phyloP scores from a whole-genome alignment of 192 early-diverging fungal genomes.

The Entomortierella parvispora region DNA sequence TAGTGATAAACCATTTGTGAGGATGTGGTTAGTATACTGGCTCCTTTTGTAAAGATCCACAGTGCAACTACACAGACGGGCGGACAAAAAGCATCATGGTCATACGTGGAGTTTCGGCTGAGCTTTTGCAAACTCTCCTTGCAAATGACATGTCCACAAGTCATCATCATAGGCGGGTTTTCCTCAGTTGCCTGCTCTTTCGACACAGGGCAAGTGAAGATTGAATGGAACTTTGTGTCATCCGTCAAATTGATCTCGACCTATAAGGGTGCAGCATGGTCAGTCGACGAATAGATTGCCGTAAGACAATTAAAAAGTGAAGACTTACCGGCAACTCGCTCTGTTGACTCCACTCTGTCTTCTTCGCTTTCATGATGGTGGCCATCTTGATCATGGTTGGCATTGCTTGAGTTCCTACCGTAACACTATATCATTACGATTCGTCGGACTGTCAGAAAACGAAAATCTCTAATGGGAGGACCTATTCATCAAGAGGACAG shows the following conservation, averaged over 20 bases:
- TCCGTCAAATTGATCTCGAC: slow-evolving; percentile 90
- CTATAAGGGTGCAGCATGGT: slow-evolving; percentile 8
- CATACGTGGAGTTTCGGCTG: slow-evolving; percentile 71
- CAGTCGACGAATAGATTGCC: not conserved
- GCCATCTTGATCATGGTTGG: slow-evolving; percentile 94
- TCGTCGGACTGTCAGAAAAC: too few relatives aligned
- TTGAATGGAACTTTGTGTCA: slow-evolving; percentile 89
- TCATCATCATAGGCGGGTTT: slow-evolving; percentile 99
- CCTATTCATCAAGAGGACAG: slow-evolving; percentile 36
- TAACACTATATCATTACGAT: slow-evolving; percentile 53
- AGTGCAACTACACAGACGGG: not conserved
- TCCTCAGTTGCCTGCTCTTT: slow-evolving; percentile 92
- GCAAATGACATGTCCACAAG: slow-evolving; percentile 96
- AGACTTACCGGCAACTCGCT: slow-evolving; percentile 84
- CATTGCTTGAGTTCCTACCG: slow-evolving; percentile 87
- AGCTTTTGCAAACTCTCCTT: slow-evolving; percentile 89
- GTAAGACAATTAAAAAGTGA: not conserved
- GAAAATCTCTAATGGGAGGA: too few relatives aligned
- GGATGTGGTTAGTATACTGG: not conserved
- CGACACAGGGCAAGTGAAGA: slow-evolving; percentile 96
- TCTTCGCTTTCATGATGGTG: slow-evolving; percentile 85
- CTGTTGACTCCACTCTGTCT: slow-evolving; percentile 90
- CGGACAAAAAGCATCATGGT: not conserved
- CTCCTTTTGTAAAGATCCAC: not conserved
- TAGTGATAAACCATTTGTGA: not conserved